A percentile compares a stretch with the other conserved stretches of the same genome.
phyloP scores from a whole-genome alignment of 768 basidiomycete species.

The Ramaria rubella region DNA sequence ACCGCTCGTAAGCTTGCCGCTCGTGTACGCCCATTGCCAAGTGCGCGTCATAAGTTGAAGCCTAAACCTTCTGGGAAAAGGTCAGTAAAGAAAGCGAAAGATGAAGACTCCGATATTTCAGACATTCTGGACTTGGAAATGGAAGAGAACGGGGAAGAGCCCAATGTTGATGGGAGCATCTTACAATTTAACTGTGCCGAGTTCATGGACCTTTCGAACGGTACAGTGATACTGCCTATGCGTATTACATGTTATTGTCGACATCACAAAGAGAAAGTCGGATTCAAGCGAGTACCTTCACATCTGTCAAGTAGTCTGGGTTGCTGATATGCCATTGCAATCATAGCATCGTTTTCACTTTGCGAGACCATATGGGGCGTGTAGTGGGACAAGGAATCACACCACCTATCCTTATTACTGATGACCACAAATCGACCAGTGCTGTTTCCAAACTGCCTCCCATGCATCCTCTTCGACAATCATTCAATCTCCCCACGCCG shows the following conservation, averaged over 20 bases:
- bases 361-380: conserved; percentile 74
- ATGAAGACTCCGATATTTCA: conserved; percentile 29
- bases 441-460: conserved; percentile 7
- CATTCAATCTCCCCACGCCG: background rate
- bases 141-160: conserved; percentile 18
- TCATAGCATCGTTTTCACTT: conserved; percentile 69
- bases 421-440: conserved; percentile 87
- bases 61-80: conserved; percentile 43
- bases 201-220: conserved; percentile 79
- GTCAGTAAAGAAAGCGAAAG: conserved; percentile 41
- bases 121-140: conserved; percentile 1
- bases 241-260: conserved; percentile 98
- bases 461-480: conserved; percentile 10
- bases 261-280: conserved; percentile 95
- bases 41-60: conserved; percentile 65
- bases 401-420: conserved; percentile 95
- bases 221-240: conserved; percentile 84
- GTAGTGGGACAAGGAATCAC: conserved; percentile 77
- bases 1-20: conserved; percentile 84
- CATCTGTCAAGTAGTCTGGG: background rate
- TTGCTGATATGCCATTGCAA: background rate
- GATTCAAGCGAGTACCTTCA: conserved; percentile 45
- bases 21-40: conserved; percentile 54
- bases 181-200: conserved; percentile 95
- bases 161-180: conserved; percentile 49